These are phyloP conservation scores for Pontederia paniculata DNA, from an alignment of 176 grass and related monocot species.

Conservation along the genomic window DNA sequence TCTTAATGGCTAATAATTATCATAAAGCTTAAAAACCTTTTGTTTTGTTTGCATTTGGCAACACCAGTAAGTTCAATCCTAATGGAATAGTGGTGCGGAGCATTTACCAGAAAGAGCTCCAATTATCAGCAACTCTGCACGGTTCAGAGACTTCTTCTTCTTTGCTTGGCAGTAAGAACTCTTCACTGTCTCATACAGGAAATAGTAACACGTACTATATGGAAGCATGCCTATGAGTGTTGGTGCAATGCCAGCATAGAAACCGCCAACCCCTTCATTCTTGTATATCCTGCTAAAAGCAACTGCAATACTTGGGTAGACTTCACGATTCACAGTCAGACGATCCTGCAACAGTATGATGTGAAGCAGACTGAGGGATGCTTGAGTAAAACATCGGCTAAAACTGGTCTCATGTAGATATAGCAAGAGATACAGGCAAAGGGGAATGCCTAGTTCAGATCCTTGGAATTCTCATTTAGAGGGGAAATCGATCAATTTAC, in stretches of 20 bases:
- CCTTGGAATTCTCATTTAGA: no score
- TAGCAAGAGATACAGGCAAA: not conserved
- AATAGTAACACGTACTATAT: slow-evolving; percentile 95
- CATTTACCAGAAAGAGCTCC: slow-evolving; percentile 70
- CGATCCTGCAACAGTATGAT: slow-evolving; percentile 37
- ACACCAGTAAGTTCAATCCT: not conserved
- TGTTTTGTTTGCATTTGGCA: no score
- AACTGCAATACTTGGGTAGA: slow-evolving; percentile 49
- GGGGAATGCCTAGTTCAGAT: no score
- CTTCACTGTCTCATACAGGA: slow-evolving; percentile 82
- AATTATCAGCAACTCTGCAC: slow-evolving; percentile 56
- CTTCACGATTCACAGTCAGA: slow-evolving; percentile 43
- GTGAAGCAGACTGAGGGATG: not conserved
- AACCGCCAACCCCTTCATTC: slow-evolving; percentile 41
- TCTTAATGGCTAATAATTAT: no score
- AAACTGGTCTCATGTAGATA: not conserved
- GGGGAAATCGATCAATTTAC: no score
- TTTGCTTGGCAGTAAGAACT: slow-evolving; percentile 42
- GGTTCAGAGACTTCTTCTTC: slow-evolving; percentile 48
- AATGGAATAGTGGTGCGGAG: not conserved
- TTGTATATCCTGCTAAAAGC: slow-evolving; percentile 56
- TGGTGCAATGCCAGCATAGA: slow-evolving; percentile 66
- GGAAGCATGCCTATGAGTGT: slow-evolving; percentile 81
- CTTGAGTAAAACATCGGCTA: not conserved
- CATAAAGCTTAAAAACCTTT: no score